phyloP scores from a whole-genome alignment of 345 rosid species.

The Anacardium occidentale region DNA sequence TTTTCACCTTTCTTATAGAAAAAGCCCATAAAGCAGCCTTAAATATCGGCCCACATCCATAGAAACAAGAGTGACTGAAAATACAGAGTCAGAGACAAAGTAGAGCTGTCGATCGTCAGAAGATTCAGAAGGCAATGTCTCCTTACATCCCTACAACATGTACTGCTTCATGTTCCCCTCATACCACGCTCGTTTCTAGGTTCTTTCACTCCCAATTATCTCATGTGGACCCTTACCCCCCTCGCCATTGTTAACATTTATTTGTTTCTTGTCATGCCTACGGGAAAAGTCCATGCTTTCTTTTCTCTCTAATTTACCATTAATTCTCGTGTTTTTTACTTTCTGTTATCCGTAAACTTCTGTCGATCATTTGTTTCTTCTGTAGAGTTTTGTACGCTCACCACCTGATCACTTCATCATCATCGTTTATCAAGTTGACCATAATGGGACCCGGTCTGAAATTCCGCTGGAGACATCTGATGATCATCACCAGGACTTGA shows the following conservation, averaged over 20 bases:
- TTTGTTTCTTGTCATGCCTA: not conserved
- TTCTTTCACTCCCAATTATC: conserved; percentile 33
- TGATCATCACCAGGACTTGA: not conserved
- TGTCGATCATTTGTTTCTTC: conserved; percentile 31
- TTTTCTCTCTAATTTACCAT: not conserved
- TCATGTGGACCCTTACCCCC: conserved; percentile 15
- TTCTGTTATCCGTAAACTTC: conserved; percentile 5
- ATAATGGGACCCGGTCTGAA: not conserved
- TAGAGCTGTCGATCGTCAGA: conserved; percentile 27
- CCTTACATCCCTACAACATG: conserved; percentile 60
- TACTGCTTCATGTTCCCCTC: conserved; percentile 59
- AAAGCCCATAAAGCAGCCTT: conserved; percentile 24
- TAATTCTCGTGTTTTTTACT: conserved; percentile 11
- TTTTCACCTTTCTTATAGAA: not conserved
- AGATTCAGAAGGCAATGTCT: conserved; percentile 45
- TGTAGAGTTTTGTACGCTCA: conserved; percentile 11
- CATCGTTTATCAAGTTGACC: not conserved
- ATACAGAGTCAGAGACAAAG: conserved; percentile 24
- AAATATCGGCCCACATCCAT: conserved; percentile 20
- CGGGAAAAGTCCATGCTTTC: conserved; percentile 2
- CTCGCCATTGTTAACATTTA: not conserved
- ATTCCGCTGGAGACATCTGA: not conserved
- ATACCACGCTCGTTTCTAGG: conserved; percentile 36
- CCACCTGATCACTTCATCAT: not conserved
- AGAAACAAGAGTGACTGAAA: not conserved